Conservation (phyloP, 306 rosid genomes). For the Sindora glabra region DNA sequence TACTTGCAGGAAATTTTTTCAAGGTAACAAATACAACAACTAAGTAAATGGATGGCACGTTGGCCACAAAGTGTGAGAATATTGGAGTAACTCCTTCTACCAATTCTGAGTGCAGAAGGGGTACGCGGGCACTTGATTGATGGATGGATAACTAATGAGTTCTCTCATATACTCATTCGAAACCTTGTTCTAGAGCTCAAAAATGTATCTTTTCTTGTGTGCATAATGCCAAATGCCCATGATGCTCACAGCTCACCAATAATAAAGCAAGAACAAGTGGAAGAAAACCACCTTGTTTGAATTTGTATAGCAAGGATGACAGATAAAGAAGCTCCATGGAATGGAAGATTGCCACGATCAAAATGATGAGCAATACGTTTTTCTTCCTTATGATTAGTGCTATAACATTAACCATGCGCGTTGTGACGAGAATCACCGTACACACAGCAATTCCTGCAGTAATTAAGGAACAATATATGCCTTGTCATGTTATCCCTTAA, state of each 20-base stretch:
- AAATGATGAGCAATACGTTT: constrained; percentile 32
- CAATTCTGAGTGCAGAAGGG: constrained; percentile 52
- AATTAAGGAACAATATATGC: neutral
- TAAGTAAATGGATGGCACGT: constrained; percentile 41
- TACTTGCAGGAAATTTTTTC: constrained; percentile 45
- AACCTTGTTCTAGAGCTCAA: constrained; percentile 51
- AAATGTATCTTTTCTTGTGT: constrained; percentile 37
- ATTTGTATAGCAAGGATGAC: constrained; percentile 40
- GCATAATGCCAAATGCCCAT: constrained; percentile 59
- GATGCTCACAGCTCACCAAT: constrained; percentile 31
- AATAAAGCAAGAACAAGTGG: constrained; percentile 30
- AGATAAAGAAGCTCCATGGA: constrained; percentile 28
- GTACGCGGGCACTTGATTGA: constrained; percentile 36
- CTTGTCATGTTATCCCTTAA: no score
- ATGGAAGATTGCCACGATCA: constrained; percentile 28
- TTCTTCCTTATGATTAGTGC: constrained; percentile 58
- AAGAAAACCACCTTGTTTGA: constrained; percentile 47
- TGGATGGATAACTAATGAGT: constrained; percentile 20
- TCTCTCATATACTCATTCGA: constrained; percentile 27
- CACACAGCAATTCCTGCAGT: constrained; percentile 47
- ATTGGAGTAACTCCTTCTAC: constrained; percentile 64
- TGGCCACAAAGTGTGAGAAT: constrained; percentile 37
- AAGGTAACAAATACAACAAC: constrained; percentile 46
- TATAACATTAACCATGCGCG: constrained; percentile 32
- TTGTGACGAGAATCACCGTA: constrained; percentile 43